Evolutionary conservation across 352 stramenopile genomes (phyloP).

Genomic region (Pilasporangium apinafurcum): DNA sequence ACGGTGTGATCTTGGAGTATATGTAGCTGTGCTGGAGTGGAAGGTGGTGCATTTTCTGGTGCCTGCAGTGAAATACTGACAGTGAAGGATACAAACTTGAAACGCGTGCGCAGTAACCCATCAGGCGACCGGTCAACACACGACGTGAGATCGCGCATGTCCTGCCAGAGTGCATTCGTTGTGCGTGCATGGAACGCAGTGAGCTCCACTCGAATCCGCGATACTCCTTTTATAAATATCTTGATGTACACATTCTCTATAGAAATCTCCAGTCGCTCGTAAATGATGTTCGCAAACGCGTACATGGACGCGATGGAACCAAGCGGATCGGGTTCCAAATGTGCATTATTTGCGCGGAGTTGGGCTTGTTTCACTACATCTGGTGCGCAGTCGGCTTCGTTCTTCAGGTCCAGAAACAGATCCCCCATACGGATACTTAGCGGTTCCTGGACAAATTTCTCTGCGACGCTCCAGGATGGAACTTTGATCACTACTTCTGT

Average conservation of each 20-base stretch:
- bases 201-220: slow-evolving; percentile 32
- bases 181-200: slow-evolving; percentile 39
- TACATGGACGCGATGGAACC: slow-evolving; percentile 59
- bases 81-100: slow-evolving; percentile 53
- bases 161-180: slow-evolving; percentile 59
- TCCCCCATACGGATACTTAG: slow-evolving; percentile 39
- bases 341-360: slow-evolving; percentile 20
- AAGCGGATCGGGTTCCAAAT: slow-evolving; percentile 47
- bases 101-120: slow-evolving; percentile 51
- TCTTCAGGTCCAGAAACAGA: slow-evolving; percentile 43
- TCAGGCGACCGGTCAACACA: slow-evolving; percentile 59
- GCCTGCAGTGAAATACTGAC: slow-evolving; percentile 27
- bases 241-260: slow-evolving; percentile 51
- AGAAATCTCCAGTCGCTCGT: slow-evolving; percentile 35
- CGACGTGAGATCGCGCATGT: slow-evolving; percentile 46
- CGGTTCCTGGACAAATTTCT: slow-evolving; percentile 53
- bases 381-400: slow-evolving; percentile 38
- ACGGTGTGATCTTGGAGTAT: slow-evolving; percentile 41
- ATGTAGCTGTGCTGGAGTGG: slow-evolving; percentile 4
- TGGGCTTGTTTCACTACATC: slow-evolving; percentile 22
- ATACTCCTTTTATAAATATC: slow-evolving; percentile 28
- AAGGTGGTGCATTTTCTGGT: not conserved
- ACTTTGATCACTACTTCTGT: slow-evolving; percentile 48
- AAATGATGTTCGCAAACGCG: slow-evolving; percentile 43
- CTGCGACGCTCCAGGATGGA: slow-evolving; percentile 39